Evolutionary conservation across 2,329 filamentous ascomycete genomes (phyloP), one percentile per base, ranked within the genome.

Genomic region (Xylariaceae sp.): DNA sequence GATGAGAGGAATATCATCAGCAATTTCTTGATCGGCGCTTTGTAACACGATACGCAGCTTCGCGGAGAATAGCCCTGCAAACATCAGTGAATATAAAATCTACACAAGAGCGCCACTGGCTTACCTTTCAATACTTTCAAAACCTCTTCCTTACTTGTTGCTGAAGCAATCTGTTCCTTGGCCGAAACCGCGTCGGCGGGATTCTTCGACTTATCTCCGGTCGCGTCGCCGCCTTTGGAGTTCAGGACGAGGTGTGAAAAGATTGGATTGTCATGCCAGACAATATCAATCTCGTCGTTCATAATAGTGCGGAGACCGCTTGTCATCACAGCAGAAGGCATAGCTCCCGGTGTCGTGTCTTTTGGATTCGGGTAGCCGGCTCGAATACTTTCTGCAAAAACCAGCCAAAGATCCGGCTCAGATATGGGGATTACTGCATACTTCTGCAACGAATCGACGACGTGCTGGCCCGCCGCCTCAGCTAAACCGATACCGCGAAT

Each of bases 251-350:
- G 59, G 32, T 65, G 61, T 40, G 58, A 61, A 44, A 66, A 64
- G n/a, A 53, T 46, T 0, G 68, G 65, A 51, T 67, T 63, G 2
- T 42, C 29, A 37, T 60, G 58, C 65, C 55, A 59, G 2, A 58
- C 56, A 3, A 57, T 56, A 1, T 62, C 60, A 10, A 57, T 26
- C 3, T 60, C 54, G 10, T 57, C 54, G 18, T 54, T 58, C 54
- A 7, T 21, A 26, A 44, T 43, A 46, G 9, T 40, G 2, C 3
- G 47, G 5, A 59, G 12, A 8, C 56, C 58, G 5, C 32, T 59
- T 1, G 58, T 55, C 3, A 61, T 16, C 1, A 57, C 44, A 10
- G 55, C 49, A 8, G 43, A 29, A 9, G 47, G 26, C 21, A 8
- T 26, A 39, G n/a, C 5, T 18, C 15, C 2, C 40, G 34, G 3